Base-by-base conservation (phyloP, 2,329 filamentous ascomycete genomes). In the Thelonectria olida region DNA sequence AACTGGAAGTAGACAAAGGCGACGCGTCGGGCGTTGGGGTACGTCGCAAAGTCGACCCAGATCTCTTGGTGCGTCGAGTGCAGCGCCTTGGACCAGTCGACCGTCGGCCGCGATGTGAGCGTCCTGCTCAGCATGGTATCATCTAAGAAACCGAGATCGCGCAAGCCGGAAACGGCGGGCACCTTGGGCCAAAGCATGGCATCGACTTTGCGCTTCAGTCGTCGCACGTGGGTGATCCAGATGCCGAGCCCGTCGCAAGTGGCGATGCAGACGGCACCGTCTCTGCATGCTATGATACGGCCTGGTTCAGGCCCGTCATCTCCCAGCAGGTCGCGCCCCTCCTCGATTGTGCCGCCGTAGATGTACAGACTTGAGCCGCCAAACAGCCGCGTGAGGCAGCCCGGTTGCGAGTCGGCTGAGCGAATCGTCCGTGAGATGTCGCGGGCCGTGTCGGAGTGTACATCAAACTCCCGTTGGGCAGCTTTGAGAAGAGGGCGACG, bases 1-100 rank as follows among this genome's bases (percentile, higher is more conserved):
- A 66, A 66, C 5, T 63, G 52, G 4, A 66, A 66, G 15, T 66
- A 66, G 13, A 66, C 49, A 2, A 52, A 63, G 2, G 63, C 64
- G 1, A 66, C 44, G 23, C 57, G 48, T 1, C 44, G 49, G 28
- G 52, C 49, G 17, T 51, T 51, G 17, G 48, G 8, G 17, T 51
- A 41, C 22, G 49, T 27, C 12, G 22, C 22, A 41, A 52, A 52
- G 34, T 52, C 49, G n/a, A 52, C 49, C 36, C 49, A 52, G 15
- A 52, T 41, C 49, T 52, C 49, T 5, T 52, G 49, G 15, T 52
- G 49, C 34, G 49, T 52, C 34, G 49, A 41, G 49, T 52, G 15
- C n/a, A 20, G 8, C 13, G 49, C 49, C 49, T 41, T 41, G 22
- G 49, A 52, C 49, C 49, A 52, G 34, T 41, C 49, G 48, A 50